phyloP scores from a whole-genome alignment of 2,329 filamentous ascomycete genomes.

The Hyphodiscus sp. region DNA sequence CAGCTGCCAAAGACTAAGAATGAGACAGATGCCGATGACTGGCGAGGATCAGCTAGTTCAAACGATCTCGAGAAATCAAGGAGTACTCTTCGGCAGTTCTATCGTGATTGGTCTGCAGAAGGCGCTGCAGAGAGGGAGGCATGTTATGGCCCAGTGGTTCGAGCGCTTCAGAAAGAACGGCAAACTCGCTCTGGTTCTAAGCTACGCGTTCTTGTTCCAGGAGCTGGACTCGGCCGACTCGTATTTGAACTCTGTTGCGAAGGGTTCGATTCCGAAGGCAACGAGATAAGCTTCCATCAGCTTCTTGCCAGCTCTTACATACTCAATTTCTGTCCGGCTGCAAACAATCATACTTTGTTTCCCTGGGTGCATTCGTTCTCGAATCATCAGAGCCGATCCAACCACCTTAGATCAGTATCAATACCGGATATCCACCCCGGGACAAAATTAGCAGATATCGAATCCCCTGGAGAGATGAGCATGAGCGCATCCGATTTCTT shows the following conservation, averaged over 20 bases:
- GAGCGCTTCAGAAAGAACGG: slow-evolving; percentile 51
- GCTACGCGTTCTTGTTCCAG: slow-evolving; percentile 68
- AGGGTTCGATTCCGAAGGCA: slow-evolving; percentile 76
- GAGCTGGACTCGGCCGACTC: slow-evolving; percentile 79
- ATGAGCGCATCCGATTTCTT: slow-evolving; percentile 95
- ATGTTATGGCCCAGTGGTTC: slow-evolving; percentile 69
- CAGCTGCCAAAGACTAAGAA: slow-evolving; percentile 3
- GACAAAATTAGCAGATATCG: slow-evolving; percentile 38
- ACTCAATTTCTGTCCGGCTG: slow-evolving; percentile 57
- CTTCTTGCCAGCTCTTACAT: slow-evolving; percentile 78
- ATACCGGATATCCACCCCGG: slow-evolving; percentile 78
- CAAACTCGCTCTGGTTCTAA: slow-evolving; percentile 14
- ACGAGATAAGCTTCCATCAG: slow-evolving; percentile 96
- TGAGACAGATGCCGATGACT: slow-evolving; percentile 38
- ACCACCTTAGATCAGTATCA: slow-evolving; percentile 67
- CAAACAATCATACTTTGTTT: slow-evolving; percentile 64
- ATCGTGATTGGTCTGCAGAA: slow-evolving; percentile 85
- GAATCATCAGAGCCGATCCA: slow-evolving; percentile 66
- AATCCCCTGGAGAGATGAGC: slow-evolving; percentile 61
- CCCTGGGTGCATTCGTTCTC: slow-evolving; percentile 87
- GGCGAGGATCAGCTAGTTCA: slow-evolving; percentile 64
- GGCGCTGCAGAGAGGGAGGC: slow-evolving; percentile 68
- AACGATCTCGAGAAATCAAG: slow-evolving; percentile 84
- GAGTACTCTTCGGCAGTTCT: slow-evolving; percentile 89
- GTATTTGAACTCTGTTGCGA: slow-evolving; percentile 76